Evolutionary conservation across 345 rosid genomes (phyloP).

Genomic region (Angophora floribunda): DNA sequence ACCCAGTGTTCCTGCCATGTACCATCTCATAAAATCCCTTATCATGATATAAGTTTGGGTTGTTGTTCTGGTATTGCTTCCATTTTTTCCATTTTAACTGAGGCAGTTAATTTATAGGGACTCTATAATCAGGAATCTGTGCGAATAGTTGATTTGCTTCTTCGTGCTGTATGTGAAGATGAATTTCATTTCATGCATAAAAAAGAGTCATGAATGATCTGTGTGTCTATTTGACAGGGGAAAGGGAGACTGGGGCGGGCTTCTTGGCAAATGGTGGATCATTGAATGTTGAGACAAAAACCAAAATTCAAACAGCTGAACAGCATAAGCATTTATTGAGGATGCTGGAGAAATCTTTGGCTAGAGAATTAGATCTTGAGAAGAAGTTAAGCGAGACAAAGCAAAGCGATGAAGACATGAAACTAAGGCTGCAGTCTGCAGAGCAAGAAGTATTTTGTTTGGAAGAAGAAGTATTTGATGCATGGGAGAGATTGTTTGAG

Average conservation of each 20-base stretch:
- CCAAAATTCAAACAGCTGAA: slow-evolving; percentile 71
- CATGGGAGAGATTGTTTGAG: slow-evolving; percentile 48
- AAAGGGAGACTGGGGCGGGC: slow-evolving; percentile 11
- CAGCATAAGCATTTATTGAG: slow-evolving; percentile 72
- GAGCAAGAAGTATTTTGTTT: slow-evolving; percentile 45
- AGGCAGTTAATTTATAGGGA: neutral
- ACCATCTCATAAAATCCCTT: neutral
- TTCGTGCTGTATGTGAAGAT: neutral
- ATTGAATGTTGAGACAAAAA: slow-evolving; percentile 28
- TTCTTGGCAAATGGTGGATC: slow-evolving; percentile 27
- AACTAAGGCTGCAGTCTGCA: slow-evolving; percentile 31
- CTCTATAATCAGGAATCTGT: neutral
- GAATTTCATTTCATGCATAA: neutral
- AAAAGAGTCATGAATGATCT: neutral
- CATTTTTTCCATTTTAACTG: neutral
- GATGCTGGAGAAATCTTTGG: slow-evolving; percentile 93
- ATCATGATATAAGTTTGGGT: neutral
- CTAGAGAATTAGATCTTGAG: slow-evolving; percentile 87
- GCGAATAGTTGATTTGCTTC: neutral
- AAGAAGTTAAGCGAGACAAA: slow-evolving; percentile 68
- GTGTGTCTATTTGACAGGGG: slow-evolving; percentile 28
- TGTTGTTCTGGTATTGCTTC: neutral
- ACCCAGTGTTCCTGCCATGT: neutral
- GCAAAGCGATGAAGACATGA: slow-evolving; percentile 46
- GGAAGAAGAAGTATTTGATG: slow-evolving; percentile 60